These are phyloP conservation scores for Cutaneotrichosporon daszewskae DNA, from an alignment of 1,284 basidiomycete species.

Conservation along the genomic window DNA sequence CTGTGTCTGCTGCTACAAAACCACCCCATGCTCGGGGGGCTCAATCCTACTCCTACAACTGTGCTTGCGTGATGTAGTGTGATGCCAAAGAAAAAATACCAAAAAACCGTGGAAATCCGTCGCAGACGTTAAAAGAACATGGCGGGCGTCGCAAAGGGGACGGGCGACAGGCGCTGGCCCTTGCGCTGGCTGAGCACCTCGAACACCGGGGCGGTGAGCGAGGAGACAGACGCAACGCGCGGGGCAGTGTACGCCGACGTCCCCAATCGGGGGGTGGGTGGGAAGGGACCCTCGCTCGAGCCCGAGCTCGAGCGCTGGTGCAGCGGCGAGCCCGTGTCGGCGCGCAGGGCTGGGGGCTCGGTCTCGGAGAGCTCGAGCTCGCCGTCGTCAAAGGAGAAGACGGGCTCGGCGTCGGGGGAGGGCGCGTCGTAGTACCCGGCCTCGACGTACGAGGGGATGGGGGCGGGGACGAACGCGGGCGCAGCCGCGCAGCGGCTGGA, in stretches of 20 bases:
- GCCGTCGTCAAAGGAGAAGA: constrained; percentile 33
- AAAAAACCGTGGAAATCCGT: constrained; percentile 1
- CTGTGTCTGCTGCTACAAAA: constrained; percentile 3
- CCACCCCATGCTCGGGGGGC: not conserved
- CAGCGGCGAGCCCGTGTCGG: constrained; percentile 35
- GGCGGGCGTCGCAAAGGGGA: constrained; percentile 14
- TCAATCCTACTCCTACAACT: constrained; percentile 10
- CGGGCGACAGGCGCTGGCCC: constrained; percentile 4
- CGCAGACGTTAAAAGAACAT: constrained; percentile 17
- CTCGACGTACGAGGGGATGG: constrained; percentile 11
- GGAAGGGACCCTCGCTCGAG: constrained; percentile 34
- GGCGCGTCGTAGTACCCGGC: constrained; percentile 16
- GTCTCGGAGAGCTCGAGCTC: constrained; percentile 14
- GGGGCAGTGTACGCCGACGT: constrained; percentile 6
- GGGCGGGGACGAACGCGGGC: constrained; percentile 42
- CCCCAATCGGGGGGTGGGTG: constrained; percentile 33
- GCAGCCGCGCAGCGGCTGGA: constrained; percentile 48
- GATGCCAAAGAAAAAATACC: not conserved
- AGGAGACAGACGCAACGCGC: constrained; percentile 13
- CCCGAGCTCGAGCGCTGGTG: constrained; percentile 28
- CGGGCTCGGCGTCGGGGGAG: constrained; percentile 25
- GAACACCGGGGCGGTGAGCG: constrained; percentile 13
- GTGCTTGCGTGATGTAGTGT: not conserved
- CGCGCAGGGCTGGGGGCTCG: constrained; percentile 36
- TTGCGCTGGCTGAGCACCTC: constrained; percentile 12